phyloP scores from a whole-genome alignment of 352 stramenopile species.

The Pythium oligandrum region DNA sequence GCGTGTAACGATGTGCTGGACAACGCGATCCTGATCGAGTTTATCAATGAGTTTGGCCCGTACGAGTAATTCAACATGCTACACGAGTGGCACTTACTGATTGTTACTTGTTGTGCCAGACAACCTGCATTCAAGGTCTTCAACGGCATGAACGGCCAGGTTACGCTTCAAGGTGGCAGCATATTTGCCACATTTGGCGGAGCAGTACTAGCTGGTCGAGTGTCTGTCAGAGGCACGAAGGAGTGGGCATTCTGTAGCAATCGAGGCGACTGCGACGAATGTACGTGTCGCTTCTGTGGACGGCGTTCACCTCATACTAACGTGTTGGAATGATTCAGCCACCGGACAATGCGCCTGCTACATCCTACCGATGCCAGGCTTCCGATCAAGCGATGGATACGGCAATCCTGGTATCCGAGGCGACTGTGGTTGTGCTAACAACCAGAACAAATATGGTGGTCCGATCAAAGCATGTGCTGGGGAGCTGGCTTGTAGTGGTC shows the following conservation, averaged over 20 bases:
- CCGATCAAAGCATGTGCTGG: conserved; percentile 52
- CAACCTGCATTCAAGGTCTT: conserved; percentile 61
- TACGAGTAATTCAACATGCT: conserved; percentile 25
- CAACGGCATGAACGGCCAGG: conserved; percentile 22
- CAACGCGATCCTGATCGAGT: conserved; percentile 66
- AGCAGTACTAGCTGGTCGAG: conserved; percentile 27
- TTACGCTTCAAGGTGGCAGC: conserved; percentile 37
- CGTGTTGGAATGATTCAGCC: conserved; percentile 20
- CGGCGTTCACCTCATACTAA: background rate
- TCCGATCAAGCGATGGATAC: conserved; percentile 80
- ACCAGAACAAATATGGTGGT: conserved; percentile 71
- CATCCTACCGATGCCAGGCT: conserved; percentile 66
- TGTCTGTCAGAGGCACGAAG: conserved; percentile 78
- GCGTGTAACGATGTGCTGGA: conserved; percentile 35
- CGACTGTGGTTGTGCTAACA: conserved; percentile 89
- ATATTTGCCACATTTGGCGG: conserved; percentile 47
- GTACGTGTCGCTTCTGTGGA: conserved; percentile 14
- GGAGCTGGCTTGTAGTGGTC: conserved; percentile 67
- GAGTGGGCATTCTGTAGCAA: conserved; percentile 88
- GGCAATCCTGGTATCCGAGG: conserved; percentile 81
- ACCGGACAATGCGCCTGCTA: conserved; percentile 54
- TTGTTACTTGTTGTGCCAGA: conserved; percentile 15
- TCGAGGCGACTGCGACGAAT: conserved; percentile 78
- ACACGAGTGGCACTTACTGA: background rate
- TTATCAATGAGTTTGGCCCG: conserved; percentile 50